phyloP scores from a whole-genome alignment of 768 basidiomycete genomes.

The Russula ochroleuca region DNA sequence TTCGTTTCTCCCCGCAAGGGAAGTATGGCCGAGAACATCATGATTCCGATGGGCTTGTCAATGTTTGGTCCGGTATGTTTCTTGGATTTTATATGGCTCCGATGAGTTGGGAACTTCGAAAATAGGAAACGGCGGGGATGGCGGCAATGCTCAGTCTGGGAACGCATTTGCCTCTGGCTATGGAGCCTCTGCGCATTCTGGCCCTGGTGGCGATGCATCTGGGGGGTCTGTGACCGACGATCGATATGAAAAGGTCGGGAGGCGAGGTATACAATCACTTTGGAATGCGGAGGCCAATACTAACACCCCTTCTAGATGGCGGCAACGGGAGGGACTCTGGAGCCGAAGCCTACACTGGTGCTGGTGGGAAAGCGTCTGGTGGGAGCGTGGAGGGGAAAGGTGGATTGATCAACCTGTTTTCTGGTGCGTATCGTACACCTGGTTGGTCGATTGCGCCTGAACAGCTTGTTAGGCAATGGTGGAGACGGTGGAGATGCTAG shows the following conservation, averaged over 20 bases:
- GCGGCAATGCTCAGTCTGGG: constrained; percentile 17
- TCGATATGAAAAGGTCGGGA: not conserved
- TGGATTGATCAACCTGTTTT: constrained; percentile 20
- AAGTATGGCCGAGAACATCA: not conserved
- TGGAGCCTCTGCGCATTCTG: constrained; percentile 1
- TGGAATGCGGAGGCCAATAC: not conserved
- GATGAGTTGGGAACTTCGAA: not conserved
- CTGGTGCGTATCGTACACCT: constrained; percentile 2
- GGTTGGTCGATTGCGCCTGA: not conserved
- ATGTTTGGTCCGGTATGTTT: constrained; percentile 15
- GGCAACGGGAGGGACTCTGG: not conserved
- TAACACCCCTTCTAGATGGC: constrained; percentile 1
- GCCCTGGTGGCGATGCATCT: constrained; percentile 11
- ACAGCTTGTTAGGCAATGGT: constrained; percentile 13
- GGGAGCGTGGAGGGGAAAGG: constrained; percentile 7
- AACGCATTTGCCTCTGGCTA: constrained; percentile 5
- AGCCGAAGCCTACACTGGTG: constrained; percentile 13
- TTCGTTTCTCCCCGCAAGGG: not conserved
- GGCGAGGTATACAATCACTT: constrained; percentile 2
- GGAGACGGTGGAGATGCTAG: constrained; percentile 31
- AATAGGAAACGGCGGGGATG: constrained; percentile 19
- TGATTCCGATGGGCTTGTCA: not conserved
- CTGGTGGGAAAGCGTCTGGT: constrained; percentile 22
- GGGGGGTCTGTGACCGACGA: constrained; percentile 3
- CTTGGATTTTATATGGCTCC: not conserved